Evolutionary conservation across 176 grass and related monocot genomes (phyloP), one percentile per base, ranked within the genome.

Genomic region (Oryza australiensis): DNA sequence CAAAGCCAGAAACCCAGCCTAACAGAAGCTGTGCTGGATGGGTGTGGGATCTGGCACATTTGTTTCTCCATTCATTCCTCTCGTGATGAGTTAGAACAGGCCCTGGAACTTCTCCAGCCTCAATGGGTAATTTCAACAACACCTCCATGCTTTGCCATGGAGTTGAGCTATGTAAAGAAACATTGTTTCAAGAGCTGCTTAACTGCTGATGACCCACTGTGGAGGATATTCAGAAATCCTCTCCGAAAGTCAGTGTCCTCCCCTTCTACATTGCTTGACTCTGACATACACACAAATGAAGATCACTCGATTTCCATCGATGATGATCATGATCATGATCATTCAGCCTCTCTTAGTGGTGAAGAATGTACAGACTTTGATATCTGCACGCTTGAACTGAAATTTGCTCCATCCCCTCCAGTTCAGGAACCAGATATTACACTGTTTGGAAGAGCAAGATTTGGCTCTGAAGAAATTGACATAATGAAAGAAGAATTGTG

Each of bases 21-120:
- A 76, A 87, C 79, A 68, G 95, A 98, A 87, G 83, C 90, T 64
- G 84, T 80, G 64, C 84, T 64, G 75, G 92, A 98, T 73, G 92
- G 88, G 48, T 91, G 88, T 82, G 90, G 90, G 32, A 38, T 98
- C 22, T 94, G 92, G 90, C 95, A 95, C 81, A 64, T 95, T 30
- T 98, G 95, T 76, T 93, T 93, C 86, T 93, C 95, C 35, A 95
- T 93, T 79, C 95, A 98, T 77, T 95, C 95, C 8, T 98, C 92
- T 48, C 82, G 80, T n/a, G 85, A 91, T 28, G 93, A 98, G 86
- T 75, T 95, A 63, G 93, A 95, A 62, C 90, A 86, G 16, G 81
- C 87, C 34, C 18, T 98, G 85, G 86, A 95, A 80, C 74, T 98
- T 74, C 86, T 98, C 41, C 90, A 89, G 73, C 95, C 95, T 70